Percentiles rank a stretch among this genome's conserved stretches.
Conservation (phyloP, 2,329 filamentous ascomycete genomes). For the Stemphylium beticola region DNA sequence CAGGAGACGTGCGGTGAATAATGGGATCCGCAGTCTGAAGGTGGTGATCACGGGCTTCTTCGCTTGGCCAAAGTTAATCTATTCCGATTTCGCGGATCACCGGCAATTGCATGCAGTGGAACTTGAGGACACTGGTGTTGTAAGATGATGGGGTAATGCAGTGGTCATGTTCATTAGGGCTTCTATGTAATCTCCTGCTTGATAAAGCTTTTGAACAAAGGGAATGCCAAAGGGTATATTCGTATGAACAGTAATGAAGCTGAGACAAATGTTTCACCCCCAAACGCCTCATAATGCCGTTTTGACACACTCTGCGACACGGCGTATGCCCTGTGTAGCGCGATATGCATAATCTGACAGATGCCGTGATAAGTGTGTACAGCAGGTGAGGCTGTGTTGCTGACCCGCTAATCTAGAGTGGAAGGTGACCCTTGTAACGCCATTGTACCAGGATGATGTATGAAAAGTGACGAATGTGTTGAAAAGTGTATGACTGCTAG, state of each 20-base stretch:
- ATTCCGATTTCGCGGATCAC: not conserved
- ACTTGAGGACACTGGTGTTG: not conserved
- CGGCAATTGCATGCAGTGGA: not conserved
- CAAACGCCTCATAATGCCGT: constrained; percentile 8
- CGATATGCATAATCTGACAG: constrained; percentile 12
- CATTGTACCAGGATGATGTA: not conserved
- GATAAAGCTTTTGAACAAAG: constrained; percentile 5
- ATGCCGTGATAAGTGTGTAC: constrained; percentile 5
- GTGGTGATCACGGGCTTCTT: too few species aligned
- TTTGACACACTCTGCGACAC: constrained; percentile 8
- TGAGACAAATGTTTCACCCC: not conserved
- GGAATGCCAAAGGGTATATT: constrained; percentile 16
- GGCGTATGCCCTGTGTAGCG: constrained; percentile 7
- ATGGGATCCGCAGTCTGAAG: too few species aligned
- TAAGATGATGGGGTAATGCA: not conserved
- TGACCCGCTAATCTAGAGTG: constrained; percentile 1
- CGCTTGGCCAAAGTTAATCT: not conserved
- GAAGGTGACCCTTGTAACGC: constrained; percentile 1
- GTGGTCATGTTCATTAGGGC: constrained; percentile 2
- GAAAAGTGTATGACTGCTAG: too few species aligned
- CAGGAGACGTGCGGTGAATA: too few species aligned
- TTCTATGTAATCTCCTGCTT: constrained; percentile 3
- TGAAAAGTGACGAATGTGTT: not conserved
- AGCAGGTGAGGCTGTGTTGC: constrained; percentile 9
- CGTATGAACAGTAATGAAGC: constrained; percentile 3